Conservation (phyloP, 2,329 filamentous ascomycete genomes). For the Aspergillus melleus region DNA sequence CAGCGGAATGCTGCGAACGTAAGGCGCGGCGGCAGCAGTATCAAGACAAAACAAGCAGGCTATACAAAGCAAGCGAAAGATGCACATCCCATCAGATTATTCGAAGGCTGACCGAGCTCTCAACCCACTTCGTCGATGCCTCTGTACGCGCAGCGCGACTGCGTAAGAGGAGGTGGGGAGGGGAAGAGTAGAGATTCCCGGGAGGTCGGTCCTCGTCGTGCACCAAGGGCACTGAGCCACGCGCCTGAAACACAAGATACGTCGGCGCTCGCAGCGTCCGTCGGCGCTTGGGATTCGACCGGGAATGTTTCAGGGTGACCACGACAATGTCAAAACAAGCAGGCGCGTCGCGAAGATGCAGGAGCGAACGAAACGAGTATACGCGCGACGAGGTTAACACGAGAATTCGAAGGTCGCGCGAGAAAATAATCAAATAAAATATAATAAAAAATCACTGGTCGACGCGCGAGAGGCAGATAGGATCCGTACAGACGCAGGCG, state of each 20-base stretch:
- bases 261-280: conserved; percentile 6
- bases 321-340: conserved; percentile 25
- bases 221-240: conserved; percentile 15
- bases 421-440: background rate
- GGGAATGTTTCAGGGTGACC: conserved; percentile 34
- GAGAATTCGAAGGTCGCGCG: conserved; percentile 16
- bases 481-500: conserved; percentile 10
- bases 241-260: conserved; percentile 16
- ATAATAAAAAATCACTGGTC: conserved; percentile 4
- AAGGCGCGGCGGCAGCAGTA: conserved; percentile 21
- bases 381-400: conserved; percentile 19
- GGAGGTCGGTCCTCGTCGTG: conserved; percentile 9
- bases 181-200: background rate
- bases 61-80: conserved; percentile 15
- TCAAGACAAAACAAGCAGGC: conserved; percentile 16
- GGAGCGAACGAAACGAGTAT: conserved; percentile 19
- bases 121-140: conserved; percentile 12
- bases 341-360: conserved; percentile 25
- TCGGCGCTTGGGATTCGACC: conserved; percentile 12
- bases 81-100: conserved; percentile 33
- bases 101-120: conserved; percentile 19
- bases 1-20: conserved; percentile 30
- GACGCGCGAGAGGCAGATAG: conserved; percentile 14
- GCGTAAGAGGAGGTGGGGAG: conserved; percentile 1
- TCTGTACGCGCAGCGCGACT: conserved; percentile 16